Conservation (phyloP, 306 rosid genomes). For the Cicer arietinum region DNA sequence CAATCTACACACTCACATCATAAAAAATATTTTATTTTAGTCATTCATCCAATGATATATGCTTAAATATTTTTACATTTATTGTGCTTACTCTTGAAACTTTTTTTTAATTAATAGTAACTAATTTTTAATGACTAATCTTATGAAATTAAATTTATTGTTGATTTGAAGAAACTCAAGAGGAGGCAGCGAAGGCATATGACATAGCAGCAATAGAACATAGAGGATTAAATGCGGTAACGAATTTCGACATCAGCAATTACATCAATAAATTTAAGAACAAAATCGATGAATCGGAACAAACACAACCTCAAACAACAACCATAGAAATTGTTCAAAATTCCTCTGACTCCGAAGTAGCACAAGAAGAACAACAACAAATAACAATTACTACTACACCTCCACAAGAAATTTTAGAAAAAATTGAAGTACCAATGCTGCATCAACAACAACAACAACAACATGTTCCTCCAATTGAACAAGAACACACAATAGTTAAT, state of each 20-base stretch:
- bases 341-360: slow-evolving; percentile 44
- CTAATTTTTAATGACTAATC: neutral
- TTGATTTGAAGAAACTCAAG: slow-evolving; percentile 73
- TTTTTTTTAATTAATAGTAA: neutral
- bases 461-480: neutral
- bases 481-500: slow-evolving; percentile 37
- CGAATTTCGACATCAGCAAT: slow-evolving; percentile 79
- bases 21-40: too few species aligned
- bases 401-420: slow-evolving; percentile 21
- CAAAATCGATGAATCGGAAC: slow-evolving; percentile 33
- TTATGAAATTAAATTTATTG: neutral
- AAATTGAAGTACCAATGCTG: neutral
- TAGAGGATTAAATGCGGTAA: slow-evolving; percentile 90
- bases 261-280: slow-evolving; percentile 57
- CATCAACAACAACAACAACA: slow-evolving; percentile 36
- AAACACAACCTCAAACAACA: slow-evolving; percentile 33
- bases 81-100: neutral
- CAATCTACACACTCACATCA: too few species aligned
- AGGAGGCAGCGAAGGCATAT: slow-evolving; percentile 94
- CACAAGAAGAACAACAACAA: slow-evolving; percentile 27
- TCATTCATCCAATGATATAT: neutral
- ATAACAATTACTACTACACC: neutral
- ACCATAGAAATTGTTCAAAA: slow-evolving; percentile 33
- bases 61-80: neutral
- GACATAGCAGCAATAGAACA: slow-evolving; percentile 88